Base-by-base conservation (phyloP, 2,329 filamentous ascomycete genomes). In the Nothopassalora personata region DNA sequence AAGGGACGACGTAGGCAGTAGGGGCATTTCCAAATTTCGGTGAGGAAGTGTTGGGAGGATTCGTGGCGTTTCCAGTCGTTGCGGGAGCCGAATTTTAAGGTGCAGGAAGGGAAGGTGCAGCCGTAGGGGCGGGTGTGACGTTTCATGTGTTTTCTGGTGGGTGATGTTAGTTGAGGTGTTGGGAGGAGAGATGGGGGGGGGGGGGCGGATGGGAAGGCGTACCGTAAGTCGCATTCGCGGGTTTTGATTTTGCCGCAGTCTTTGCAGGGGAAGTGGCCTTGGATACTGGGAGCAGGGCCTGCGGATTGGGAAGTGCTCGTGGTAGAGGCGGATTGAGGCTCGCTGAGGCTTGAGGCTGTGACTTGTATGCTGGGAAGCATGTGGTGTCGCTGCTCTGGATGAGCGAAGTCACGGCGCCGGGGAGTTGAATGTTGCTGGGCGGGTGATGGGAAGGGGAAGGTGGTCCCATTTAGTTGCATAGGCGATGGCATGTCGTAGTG, bases 41-140 rank as follows among this genome's bases (percentile, higher is more conserved):
- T 73, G 59, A 88, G 83, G 61, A 83, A 85, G 71, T 96, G 91
- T 68, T 93, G 88, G 15, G 83, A 85, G 64, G 85, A 88, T 69
- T 97, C 93, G 68, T 97, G 92, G 1, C 92, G 85, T 71, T 95
- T 96, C 92, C 86, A 97, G 73, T 97, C 92, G 60, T 91, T 92
- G 71, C 96, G 96, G 73, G 89, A 92, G n/a, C 92, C 92, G 66
- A 96, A 96, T 0, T 71, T 79, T 69, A 90, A 91, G 52, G 75
- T 73, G 68, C 92, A 96, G 31, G 76, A 74, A 8, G 79, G 74
- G 63, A 86, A 89, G 0, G 91, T 96, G 73, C 92, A 97, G 11
- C 86, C 86, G 63, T 93, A 96, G 0, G 91, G 92, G 64, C 85
- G 86, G 7, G 83, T 81, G 71, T 97, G 92, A 1, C 91, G 85